Conservation (phyloP, 2,329 filamentous ascomycete genomes). For the Alternaria sp. region DNA sequence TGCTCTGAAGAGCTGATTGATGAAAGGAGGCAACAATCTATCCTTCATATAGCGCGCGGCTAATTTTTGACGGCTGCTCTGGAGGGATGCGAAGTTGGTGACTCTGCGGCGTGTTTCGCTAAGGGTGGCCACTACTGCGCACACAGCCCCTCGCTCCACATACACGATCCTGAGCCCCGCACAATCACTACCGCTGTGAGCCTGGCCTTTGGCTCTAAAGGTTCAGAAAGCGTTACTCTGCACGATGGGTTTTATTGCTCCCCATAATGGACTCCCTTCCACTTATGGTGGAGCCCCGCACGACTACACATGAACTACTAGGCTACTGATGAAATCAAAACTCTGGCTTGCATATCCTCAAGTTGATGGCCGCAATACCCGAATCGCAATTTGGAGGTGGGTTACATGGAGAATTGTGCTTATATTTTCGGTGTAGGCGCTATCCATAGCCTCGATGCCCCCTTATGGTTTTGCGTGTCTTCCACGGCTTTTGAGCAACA, state of each 20-base stretch:
- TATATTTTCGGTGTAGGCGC: too few relatives aligned
- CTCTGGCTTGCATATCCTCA: too few relatives aligned
- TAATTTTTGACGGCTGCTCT: not conserved
- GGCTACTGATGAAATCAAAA: too few relatives aligned
- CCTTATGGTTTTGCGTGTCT: too few relatives aligned
- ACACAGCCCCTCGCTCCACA: not conserved
- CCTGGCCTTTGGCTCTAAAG: not conserved
- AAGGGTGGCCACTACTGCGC: not conserved
- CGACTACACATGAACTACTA: too few relatives aligned
- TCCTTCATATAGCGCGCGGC: fast-evolving
- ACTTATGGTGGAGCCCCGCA: too few relatives aligned
- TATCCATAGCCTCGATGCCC: too few relatives aligned
- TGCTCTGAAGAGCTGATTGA: conserved; percentile 8
- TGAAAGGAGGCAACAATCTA: not conserved
- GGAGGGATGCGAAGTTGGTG: not conserved
- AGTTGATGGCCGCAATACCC: too few relatives aligned
- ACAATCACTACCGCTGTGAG: not conserved
- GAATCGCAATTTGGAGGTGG: too few relatives aligned
- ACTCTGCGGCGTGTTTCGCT: not conserved
- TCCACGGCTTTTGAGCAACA: too few relatives aligned
- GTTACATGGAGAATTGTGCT: too few relatives aligned
- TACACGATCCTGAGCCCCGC: not conserved
- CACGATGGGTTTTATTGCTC: not conserved
- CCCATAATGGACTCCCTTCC: not conserved
- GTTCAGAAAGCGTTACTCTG: not conserved